A percentile compares a stretch with the other conserved stretches of the same genome.
Evolutionary conservation across 2,329 filamentous ascomycete species (phyloP).

Genomic region (Arthroderma uncinatum): DNA sequence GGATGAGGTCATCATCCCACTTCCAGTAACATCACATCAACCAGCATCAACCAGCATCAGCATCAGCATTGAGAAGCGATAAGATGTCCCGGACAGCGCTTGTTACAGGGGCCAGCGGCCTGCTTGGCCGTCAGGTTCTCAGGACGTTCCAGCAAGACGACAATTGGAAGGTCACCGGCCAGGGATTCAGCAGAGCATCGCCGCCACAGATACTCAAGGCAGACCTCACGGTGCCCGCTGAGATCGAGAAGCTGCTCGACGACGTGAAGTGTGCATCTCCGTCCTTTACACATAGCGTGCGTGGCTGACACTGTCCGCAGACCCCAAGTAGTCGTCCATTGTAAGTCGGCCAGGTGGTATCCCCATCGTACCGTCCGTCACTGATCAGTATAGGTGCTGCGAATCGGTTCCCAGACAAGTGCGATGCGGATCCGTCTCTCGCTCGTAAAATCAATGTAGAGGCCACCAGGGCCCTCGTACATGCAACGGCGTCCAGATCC

Average conservation of each 20-base stretch:
- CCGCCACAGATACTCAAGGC: slow-evolving; percentile 55
- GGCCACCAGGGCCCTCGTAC: slow-evolving; percentile 56
- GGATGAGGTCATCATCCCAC: not conserved
- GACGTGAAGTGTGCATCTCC: slow-evolving; percentile 38
- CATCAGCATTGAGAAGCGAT: not conserved
- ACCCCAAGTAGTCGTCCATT: slow-evolving; percentile 69
- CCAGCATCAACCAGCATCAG: not conserved
- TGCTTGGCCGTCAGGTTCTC: slow-evolving; percentile 69
- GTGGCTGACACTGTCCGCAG: slow-evolving; percentile 31
- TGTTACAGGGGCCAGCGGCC: slow-evolving; percentile 72
- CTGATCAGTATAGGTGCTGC: slow-evolving; percentile 53
- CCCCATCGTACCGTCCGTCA: slow-evolving; percentile 7
- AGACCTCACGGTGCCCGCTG: slow-evolving; percentile 38
- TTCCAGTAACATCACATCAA: not conserved
- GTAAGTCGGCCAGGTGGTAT: slow-evolving; percentile 47
- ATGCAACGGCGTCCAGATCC: slow-evolving; percentile 48
- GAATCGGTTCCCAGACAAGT: slow-evolving; percentile 78
- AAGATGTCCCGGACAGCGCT: slow-evolving; percentile 47
- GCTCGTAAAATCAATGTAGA: slow-evolving; percentile 64
- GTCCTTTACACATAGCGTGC: not conserved
- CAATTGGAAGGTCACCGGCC: slow-evolving; percentile 60
- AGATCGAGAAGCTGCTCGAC: slow-evolving; percentile 39
- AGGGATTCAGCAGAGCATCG: slow-evolving; percentile 57
- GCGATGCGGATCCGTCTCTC: slow-evolving; percentile 65
- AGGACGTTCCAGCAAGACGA: slow-evolving; percentile 51